Evolutionary conservation across 2,329 filamentous ascomycete genomes (phyloP), one percentile per base, ranked within the genome.

Genomic region (Byssochlamys sp.): DNA sequence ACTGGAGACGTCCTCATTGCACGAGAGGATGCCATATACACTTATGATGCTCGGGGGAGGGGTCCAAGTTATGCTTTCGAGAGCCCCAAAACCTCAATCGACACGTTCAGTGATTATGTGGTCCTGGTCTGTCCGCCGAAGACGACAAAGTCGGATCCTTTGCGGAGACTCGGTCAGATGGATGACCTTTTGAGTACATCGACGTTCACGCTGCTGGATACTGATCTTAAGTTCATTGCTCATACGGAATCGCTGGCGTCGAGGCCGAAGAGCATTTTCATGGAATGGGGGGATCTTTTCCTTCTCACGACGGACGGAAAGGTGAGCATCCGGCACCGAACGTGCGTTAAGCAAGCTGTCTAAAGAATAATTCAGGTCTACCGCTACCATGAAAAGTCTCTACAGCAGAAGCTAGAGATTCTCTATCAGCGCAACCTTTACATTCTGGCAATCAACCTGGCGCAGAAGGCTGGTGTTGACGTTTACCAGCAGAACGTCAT

Each of bases 391-490:
- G 92, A 99, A 69, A 96, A 95, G 73, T 81, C 87, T 0, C 81
- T 99, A 11, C 88, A 91, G 63, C 91, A 96, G 70, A 90, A 94
- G 67, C 80, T 99, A 0, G 92, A 97, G 62, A 88, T 97, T 68
- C 78, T 99, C 5, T 99, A 96, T 67, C 90, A 96, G 66, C 85
- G 92, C 55, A 96, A 96, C 68, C 84, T 97, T 60, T 99, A 92
- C 66, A 86, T 92, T 0, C 77, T 95, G 53, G 94, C 94, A 1
- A 94, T 97, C 63, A 95, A 92, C 66, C 79, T 99, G 57, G 94
- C 94, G 0, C 90, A 95, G 67, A 96, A 95, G 71, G 86, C 87
- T 9, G 89, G 90, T 1, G 81, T 96, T 66, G 89, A 91, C 70
- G 75, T 78, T 2, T 78, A 86, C 52, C 90, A 96, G 71, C 90